phyloP scores from a whole-genome alignment of 805 yeast genomes.

The Candida nemodendra region DNA sequence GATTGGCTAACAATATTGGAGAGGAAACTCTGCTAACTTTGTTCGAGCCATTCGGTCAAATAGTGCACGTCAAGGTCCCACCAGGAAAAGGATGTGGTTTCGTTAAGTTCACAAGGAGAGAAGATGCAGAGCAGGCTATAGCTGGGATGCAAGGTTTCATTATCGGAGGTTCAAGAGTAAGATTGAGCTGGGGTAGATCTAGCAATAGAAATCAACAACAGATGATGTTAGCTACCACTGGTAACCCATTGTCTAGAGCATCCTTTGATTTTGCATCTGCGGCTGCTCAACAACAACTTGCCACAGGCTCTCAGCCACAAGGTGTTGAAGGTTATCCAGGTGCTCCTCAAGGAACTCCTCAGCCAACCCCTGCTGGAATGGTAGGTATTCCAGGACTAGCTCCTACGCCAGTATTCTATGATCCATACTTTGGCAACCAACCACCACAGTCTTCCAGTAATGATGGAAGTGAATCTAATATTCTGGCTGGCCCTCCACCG shows the following conservation, averaged over 20 bases:
- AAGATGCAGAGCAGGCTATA: conserved; percentile 76
- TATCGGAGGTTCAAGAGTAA: conserved; percentile 69
- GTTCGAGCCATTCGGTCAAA: conserved; percentile 73
- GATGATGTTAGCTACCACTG: conserved; percentile 19
- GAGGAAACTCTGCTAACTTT: conserved; percentile 60
- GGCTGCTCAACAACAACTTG: conserved; percentile 18
- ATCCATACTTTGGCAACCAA: conserved; percentile 32
- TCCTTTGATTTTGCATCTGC: conserved; percentile 23
- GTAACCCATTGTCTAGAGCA: conserved; percentile 21
- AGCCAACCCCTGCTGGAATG: conserved; percentile 22
- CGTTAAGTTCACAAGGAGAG: conserved; percentile 62
- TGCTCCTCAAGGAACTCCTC: conserved; percentile 19
- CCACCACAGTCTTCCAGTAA: conserved; percentile 16
- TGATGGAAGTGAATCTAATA: conserved; percentile 8
- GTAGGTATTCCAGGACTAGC: conserved; percentile 30
- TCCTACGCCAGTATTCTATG: conserved; percentile 34
- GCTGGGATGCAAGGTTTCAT: conserved; percentile 76
- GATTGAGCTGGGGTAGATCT: conserved; percentile 75
- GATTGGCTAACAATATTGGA: conserved; percentile 59
- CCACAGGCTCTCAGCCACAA: conserved; percentile 18
- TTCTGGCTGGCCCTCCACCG: conserved; percentile 11
- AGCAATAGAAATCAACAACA: conserved; percentile 25
- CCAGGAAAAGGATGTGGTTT: conserved; percentile 81
- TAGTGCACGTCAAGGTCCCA: conserved; percentile 69
- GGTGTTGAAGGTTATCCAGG: conserved; percentile 16